phyloP scores from a whole-genome alignment of 2,329 filamentous ascomycete genomes.

The Calonectria pseudoreteaudii region DNA sequence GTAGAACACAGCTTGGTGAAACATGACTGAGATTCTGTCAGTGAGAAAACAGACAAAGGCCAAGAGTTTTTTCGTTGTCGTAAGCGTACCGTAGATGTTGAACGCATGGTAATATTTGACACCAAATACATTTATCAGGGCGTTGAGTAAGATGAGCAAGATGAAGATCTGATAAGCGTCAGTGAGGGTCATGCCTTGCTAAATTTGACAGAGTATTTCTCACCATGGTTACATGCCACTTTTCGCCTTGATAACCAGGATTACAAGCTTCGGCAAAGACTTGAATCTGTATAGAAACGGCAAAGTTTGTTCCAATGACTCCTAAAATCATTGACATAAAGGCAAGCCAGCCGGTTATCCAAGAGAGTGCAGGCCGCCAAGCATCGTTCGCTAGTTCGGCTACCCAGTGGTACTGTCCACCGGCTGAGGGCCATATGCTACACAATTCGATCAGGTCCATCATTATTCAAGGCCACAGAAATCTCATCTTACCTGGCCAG shows the following conservation, averaged over 20 bases:
- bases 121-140: background rate
- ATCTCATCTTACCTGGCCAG: background rate
- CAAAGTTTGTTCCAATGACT: background rate
- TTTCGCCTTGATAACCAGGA: background rate
- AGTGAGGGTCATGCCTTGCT: background rate
- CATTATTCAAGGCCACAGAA: fast-evolving
- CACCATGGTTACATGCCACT: constrained; percentile 17
- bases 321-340: constrained; percentile 6
- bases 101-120: constrained; percentile 1
- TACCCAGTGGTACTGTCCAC: constrained; percentile 11
- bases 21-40: background rate
- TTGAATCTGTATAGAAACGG: background rate
- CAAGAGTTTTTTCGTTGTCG: too few species aligned
- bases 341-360: constrained; percentile 5
- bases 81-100: background rate
- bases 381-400: background rate
- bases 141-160: background rate
- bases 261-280: background rate
- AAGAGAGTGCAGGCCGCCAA: constrained; percentile 1
- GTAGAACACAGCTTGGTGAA: constrained; percentile 9
- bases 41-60: background rate
- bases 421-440: constrained; percentile 6
- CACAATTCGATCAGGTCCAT: background rate
- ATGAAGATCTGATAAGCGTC: background rate
- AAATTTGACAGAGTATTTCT: background rate